Base-by-base conservation (phyloP, 495 filamentous ascomycete genomes). In the Hypoxylon fragiforme region DNA sequence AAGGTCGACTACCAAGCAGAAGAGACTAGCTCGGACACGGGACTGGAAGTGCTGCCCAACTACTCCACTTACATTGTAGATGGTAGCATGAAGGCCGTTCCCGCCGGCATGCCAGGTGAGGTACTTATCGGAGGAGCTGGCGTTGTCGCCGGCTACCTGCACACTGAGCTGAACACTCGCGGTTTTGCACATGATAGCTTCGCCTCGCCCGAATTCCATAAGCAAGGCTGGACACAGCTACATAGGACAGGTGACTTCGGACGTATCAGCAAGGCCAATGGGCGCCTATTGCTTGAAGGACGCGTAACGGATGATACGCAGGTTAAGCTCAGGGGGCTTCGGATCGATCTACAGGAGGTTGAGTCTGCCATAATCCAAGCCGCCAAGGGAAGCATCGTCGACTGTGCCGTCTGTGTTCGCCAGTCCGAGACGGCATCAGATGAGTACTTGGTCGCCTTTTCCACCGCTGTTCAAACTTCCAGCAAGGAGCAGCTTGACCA, bases 211-310 rank as follows among this genome's bases (percentile, higher is more conserved):
- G n/a, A n/a, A n/a, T n/a, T n/a, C n/a, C n/a, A n/a, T n/a, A n/a
- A n/a, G n/a, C n/a, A 3, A 59, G 54, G 66, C 59, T 31, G 28
- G 2, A 35, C 20, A 5, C 18, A 21, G 1, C 15, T 75, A 34
- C 74, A 76, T 40, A 67, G 68, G 1, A 77, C 74, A 0, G 77
- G 77, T 8, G 78, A 81, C 44, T 38, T 30, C 0, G 78, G 67
- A 1, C 48, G 44, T 11, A 21, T 77, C 0, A 58, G 28, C 1
- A n/a, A n/a, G n/a, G 18, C 35, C 0, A 72, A 78, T 50, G 78
- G 77, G 1, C 7, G 58, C 0, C 15, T 82, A 0, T 34, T 65
- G 0, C 54, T 77, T 24, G 40, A 58, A 0, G 63, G 70, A 0
- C 74, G 79, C 0, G 61, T 80, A 0, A 62, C 50, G 0, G 73